Percentiles rank a stretch among this genome's conserved stretches.
Evolutionary conservation across 1,139 yeast species (phyloP).

Genomic region (Saccharomyces uvarum): DNA sequence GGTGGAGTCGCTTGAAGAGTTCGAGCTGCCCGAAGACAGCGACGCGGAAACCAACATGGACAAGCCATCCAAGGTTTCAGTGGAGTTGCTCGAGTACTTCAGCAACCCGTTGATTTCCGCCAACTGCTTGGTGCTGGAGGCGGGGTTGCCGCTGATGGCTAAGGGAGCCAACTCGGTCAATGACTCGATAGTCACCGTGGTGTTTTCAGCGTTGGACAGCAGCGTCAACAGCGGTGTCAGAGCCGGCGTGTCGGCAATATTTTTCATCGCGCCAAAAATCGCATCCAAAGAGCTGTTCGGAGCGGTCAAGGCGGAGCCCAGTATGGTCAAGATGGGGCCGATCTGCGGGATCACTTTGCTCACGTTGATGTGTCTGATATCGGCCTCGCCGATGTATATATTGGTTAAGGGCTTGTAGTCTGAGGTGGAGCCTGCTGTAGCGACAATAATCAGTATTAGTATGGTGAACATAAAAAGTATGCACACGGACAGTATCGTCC

Average conservation of each 20-base stretch:
- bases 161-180: conserved; percentile 26
- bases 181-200: conserved; percentile 21
- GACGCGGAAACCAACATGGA: not conserved
- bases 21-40: conserved; percentile 9
- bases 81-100: conserved; percentile 21
- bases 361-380: conserved; percentile 28
- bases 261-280: conserved; percentile 23
- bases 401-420: conserved; percentile 27
- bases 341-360: conserved; percentile 29
- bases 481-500: conserved; percentile 11
- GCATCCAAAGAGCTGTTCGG: conserved; percentile 16
- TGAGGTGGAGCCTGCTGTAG: conserved; percentile 26
- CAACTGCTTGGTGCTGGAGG: conserved; percentile 18
- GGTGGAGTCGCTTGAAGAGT: conserved; percentile 16
- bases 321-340: conserved; percentile 21
- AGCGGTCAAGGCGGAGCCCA: conserved; percentile 24
- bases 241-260: conserved; percentile 24
- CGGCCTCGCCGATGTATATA: conserved; percentile 29
- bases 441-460: conserved; percentile 21
- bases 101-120: conserved; percentile 22
- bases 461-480: conserved; percentile 20
- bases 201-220: conserved; percentile 21
- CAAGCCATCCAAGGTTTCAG: conserved; percentile 16
- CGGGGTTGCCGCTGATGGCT: conserved; percentile 16
- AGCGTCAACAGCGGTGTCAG: conserved; percentile 25